phyloP scores from a whole-genome alignment of 768 basidiomycete species.

The Hericium coralloides region DNA sequence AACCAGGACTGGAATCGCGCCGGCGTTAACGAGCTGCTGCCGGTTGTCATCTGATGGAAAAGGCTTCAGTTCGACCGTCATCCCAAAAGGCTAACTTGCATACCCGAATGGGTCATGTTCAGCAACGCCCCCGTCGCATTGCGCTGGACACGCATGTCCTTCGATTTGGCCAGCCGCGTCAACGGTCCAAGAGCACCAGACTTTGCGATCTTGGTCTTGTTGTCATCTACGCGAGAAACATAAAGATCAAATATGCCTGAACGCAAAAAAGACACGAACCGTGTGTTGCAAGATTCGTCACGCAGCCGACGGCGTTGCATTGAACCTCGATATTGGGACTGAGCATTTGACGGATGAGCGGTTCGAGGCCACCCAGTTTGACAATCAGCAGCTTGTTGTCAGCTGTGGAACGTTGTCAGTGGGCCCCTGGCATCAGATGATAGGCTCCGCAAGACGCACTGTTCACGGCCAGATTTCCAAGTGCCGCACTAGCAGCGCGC shows the following conservation, averaged over 20 bases:
- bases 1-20: conserved; percentile 95
- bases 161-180: conserved; percentile 90
- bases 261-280: conserved; percentile 40
- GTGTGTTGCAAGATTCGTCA: conserved; percentile 97
- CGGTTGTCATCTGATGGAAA: conserved; percentile 79
- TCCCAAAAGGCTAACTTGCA: conserved; percentile 17
- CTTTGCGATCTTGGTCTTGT: conserved; percentile 99
- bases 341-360: conserved; percentile 97
- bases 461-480: conserved; percentile 97
- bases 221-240: conserved; percentile 64
- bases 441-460: conserved; percentile 43
- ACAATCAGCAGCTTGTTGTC: conserved; percentile 99
- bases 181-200: conserved; percentile 97
- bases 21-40: conserved; percentile 96
- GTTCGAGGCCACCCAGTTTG: conserved; percentile 94
- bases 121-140: conserved; percentile 97
- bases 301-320: conserved; percentile 98
- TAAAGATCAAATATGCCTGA: background rate
- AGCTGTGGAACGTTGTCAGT: conserved; percentile 37
- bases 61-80: background rate
- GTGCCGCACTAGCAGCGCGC: conserved; percentile 92
- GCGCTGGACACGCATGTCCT: conserved; percentile 98
- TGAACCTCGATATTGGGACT: conserved; percentile 98
- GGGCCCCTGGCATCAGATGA: conserved; percentile 6
- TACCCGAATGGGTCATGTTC: conserved; percentile 99